Base-by-base conservation (phyloP, 2,329 filamentous ascomycete genomes). In the Sclerotinia minor region DNA sequence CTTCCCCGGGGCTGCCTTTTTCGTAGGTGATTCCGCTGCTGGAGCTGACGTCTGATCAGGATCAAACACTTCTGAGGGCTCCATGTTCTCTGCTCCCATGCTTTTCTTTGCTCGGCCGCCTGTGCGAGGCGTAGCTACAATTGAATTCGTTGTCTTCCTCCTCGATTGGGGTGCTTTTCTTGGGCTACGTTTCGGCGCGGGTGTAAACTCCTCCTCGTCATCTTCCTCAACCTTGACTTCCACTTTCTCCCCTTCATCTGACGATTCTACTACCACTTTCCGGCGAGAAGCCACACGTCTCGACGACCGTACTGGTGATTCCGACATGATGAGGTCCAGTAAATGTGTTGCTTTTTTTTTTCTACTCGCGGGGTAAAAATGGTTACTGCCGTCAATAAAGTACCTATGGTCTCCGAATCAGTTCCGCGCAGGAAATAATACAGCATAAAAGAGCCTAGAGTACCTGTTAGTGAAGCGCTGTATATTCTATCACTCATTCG, bases 221-320 rank as follows among this genome's bases (percentile, higher is more conserved):
- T 90, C 86, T 38, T 89, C 83, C 38, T 87, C 81, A 69, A 85
- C 83, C 75, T 86, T 83, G 70, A 84, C 82, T 73, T 85, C 81
- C 66, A 87, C 82, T 71, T 90, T 87, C 67, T 92, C 91, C 68
- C 96, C 92, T 53, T 94, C 92, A 32, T 87, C 85, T 26, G 86
- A 83, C 11, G 89, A 92, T 72, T 96, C 92, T 69, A 94, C 81
- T 59, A 96, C 84, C 63, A 90, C 86, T 73, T 88, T 90, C 74
- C 89, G 88, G 76, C 92, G 86, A 29, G 90, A 79, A 54, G 84
- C 83, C 61, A 82, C 84, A 67, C 87, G 83, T 76, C 89, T 83
- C 67, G 85, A 84, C 15, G 87, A 84, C 72, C 89, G 82, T 57
- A 83, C 79, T 45, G 82, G 75, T n/a, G 76, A 75, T 73, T 75